These are phyloP conservation scores for Fagopyrum homotropicum DNA, from an alignment of 148 eudicot species.

Conservation along the genomic window DNA sequence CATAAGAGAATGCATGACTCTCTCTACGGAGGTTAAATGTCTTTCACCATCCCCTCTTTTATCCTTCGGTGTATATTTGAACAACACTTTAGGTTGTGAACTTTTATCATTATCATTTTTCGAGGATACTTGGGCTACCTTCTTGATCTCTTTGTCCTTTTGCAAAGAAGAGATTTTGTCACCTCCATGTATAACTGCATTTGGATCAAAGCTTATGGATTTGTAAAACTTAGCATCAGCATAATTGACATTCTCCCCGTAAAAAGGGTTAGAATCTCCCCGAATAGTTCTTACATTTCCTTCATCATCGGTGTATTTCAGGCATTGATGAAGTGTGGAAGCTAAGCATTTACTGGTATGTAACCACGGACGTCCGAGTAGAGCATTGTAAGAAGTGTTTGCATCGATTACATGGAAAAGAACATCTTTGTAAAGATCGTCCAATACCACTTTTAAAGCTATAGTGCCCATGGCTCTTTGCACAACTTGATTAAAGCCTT, in stretches of 20 bases:
- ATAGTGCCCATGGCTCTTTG: neutral
- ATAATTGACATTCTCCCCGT: neutral
- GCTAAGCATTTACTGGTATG: neutral
- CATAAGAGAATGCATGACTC: too few relatives aligned
- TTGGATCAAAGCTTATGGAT: neutral
- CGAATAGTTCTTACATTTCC: too few relatives aligned
- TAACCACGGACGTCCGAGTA: neutral
- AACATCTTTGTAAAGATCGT: neutral
- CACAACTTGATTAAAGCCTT: neutral
- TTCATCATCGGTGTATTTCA: too few relatives aligned
- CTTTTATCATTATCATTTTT: too few relatives aligned
- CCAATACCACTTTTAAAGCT: neutral
- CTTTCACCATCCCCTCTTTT: too few relatives aligned
- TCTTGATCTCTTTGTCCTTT: neutral
- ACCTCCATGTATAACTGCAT: too few relatives aligned
- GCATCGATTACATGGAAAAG: neutral
- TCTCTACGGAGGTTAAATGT: too few relatives aligned
- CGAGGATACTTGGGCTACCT: too few relatives aligned
- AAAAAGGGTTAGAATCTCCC: too few relatives aligned
- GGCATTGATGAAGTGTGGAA: neutral
- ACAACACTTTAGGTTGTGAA: too few relatives aligned
- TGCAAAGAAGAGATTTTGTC: neutral
- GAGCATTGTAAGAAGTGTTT: neutral
- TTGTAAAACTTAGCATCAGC: neutral
- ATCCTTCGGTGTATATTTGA: too few relatives aligned